These are phyloP conservation scores for Ogataea wickerhamii DNA, from an alignment of 805 yeast species.

Conservation along the genomic window DNA sequence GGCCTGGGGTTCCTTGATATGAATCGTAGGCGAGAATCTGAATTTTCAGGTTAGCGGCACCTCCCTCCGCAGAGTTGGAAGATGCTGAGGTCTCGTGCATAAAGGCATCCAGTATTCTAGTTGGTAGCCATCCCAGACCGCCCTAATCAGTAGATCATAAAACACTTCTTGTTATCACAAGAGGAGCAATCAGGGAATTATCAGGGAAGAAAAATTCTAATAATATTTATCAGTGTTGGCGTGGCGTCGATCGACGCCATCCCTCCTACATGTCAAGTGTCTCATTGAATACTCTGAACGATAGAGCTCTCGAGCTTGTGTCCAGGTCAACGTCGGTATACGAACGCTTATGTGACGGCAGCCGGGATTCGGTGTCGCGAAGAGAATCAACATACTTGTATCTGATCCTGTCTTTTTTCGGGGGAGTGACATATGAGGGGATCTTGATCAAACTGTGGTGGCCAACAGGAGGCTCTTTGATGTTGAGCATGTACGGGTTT, in stretches of 20 bases:
- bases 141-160: too few relatives aligned
- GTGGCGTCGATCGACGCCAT: constrained; percentile 1
- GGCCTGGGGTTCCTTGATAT: constrained; percentile 56
- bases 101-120: neutral
- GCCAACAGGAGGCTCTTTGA: neutral
- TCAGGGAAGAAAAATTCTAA: too few relatives aligned
- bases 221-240: too few relatives aligned
- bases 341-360: neutral
- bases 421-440: constrained; percentile 25
- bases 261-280: constrained; percentile 4
- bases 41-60: constrained; percentile 32
- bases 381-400: constrained; percentile 19
- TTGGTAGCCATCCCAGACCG: too few relatives aligned
- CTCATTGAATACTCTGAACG: constrained; percentile 17
- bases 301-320: constrained; percentile 8
- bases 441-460: constrained; percentile 3
- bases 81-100: constrained; percentile 13
- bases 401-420: constrained; percentile 15
- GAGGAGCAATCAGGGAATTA: too few relatives aligned
- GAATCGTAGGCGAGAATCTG: constrained; percentile 65
- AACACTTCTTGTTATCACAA: too few relatives aligned
- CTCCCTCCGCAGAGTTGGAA: constrained; percentile 4
- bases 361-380: neutral
- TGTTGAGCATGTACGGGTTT: constrained; percentile 17
- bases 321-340: constrained; percentile 9